Percentiles rank a stretch among this genome's conserved stretches.
Conservation (phyloP, 805 yeast species). For the Metschnikowia reukaufii region DNA sequence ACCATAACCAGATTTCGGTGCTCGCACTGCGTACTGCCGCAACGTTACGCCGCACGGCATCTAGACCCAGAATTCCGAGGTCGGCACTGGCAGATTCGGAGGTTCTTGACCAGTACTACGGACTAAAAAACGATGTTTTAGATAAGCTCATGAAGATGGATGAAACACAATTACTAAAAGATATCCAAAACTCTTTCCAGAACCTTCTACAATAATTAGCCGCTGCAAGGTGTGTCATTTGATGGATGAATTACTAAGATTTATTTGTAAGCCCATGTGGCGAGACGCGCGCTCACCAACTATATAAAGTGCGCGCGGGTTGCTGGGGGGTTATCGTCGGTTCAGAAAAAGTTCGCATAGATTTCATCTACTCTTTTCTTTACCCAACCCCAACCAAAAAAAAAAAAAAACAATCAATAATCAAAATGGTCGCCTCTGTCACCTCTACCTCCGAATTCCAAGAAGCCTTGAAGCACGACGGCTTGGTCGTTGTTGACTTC, state of each 20-base stretch:
- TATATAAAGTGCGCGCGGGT: conserved; percentile 2
- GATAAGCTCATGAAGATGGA: neutral
- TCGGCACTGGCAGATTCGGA: neutral
- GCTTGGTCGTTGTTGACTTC: conserved; percentile 90
- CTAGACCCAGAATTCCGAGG: neutral
- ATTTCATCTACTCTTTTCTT: neutral
- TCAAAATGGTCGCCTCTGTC: conserved; percentile 39
- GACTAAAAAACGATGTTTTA: neutral
- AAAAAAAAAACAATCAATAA: neutral
- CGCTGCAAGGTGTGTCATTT: neutral
- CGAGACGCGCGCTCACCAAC: conserved; percentile 5
- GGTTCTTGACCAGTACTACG: conserved; percentile 2
- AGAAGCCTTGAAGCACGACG: conserved; percentile 58
- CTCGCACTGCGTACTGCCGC: conserved; percentile 2
- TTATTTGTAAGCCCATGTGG: conserved; percentile 7
- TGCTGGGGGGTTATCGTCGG: neutral
- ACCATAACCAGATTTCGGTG: neutral
- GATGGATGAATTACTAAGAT: conserved; percentile 3
- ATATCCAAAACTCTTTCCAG: neutral
- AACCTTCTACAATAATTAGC: neutral
- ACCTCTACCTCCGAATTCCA: conserved; percentile 56
- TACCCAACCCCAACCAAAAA: no score
- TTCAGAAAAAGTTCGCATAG: neutral
- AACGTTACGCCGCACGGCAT: conserved; percentile 3
- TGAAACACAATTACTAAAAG: neutral